phyloP scores from a whole-genome alignment of 441 rosid genomes.

The Kokia cookei region DNA sequence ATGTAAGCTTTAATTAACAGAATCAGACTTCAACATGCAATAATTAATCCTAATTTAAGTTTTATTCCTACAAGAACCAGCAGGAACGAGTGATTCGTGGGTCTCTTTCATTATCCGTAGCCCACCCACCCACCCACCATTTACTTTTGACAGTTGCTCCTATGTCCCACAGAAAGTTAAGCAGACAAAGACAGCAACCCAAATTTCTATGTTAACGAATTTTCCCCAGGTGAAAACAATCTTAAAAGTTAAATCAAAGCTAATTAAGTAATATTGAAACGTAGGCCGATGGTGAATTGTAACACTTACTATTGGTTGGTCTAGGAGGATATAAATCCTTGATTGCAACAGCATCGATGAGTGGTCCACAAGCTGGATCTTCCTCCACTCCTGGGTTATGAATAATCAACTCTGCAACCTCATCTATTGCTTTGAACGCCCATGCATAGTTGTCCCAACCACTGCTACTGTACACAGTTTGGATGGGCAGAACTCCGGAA shows the following conservation, averaged over 20 bases:
- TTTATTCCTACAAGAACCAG: background rate
- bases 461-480: constrained; percentile 67
- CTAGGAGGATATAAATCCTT: constrained; percentile 61
- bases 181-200: background rate
- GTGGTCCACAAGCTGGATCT: constrained; percentile 92
- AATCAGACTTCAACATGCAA: background rate
- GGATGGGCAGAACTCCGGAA: constrained; percentile 68
- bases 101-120: background rate
- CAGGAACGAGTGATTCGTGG: background rate
- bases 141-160: background rate
- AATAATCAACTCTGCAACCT: constrained; percentile 41
- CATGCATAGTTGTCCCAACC: constrained; percentile 91
- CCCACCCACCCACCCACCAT: background rate
- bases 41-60: background rate
- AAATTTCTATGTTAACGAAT: background rate
- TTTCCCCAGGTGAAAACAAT: background rate
- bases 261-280: background rate
- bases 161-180: background rate
- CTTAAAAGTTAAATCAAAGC: background rate
- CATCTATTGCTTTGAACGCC: constrained; percentile 49
- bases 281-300: background rate
- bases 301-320: constrained; percentile 53
- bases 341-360: constrained; percentile 72
- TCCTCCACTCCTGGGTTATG: constrained; percentile 92
- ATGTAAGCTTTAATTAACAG: background rate